A percentile compares a stretch with the other conserved stretches of the same genome.
Conservation (phyloP, 2,329 filamentous ascomycete genomes). For the Verruconis gallopava region DNA sequence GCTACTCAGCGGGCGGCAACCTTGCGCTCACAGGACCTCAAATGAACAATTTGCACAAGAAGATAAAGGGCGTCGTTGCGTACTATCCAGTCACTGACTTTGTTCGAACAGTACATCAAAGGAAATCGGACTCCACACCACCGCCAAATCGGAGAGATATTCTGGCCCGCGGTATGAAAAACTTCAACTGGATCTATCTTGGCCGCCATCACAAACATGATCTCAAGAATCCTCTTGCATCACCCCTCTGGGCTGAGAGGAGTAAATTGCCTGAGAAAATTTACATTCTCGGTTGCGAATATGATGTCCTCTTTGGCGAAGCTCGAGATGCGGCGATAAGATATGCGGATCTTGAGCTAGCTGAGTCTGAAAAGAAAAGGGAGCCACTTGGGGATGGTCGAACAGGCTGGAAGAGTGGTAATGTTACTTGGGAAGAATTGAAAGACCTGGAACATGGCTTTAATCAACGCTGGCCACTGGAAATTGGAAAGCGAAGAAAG, state of each 20-base stretch:
- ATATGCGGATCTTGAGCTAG: neutral
- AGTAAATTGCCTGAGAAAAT: neutral
- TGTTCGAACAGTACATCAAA: neutral
- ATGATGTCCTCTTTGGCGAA: neutral
- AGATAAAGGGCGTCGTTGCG: neutral
- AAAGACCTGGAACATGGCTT: neutral
- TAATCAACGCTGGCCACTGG: neutral
- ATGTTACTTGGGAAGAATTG: slow-evolving; percentile 1
- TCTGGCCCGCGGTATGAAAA: neutral
- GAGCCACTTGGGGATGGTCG: neutral
- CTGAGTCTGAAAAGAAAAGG: neutral
- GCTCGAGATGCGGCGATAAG: neutral
- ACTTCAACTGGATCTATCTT: neutral
- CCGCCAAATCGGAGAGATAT: neutral
- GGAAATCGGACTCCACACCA: neutral
- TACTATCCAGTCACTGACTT: neutral
- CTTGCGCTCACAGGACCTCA: slow-evolving; percentile 25
- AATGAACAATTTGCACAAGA: neutral
- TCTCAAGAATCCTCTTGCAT: neutral
- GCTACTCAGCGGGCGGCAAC: slow-evolving; percentile 42
- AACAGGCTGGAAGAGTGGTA: neutral
- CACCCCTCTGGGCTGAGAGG: neutral
- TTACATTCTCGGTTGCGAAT: neutral
- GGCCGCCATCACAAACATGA: neutral
- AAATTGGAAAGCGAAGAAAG: neutral